A percentile compares a stretch with the other conserved stretches of the same genome.
Evolutionary conservation across 31 red algal species (phyloP).

Genomic region (Asparagopsis taxiformis): DNA sequence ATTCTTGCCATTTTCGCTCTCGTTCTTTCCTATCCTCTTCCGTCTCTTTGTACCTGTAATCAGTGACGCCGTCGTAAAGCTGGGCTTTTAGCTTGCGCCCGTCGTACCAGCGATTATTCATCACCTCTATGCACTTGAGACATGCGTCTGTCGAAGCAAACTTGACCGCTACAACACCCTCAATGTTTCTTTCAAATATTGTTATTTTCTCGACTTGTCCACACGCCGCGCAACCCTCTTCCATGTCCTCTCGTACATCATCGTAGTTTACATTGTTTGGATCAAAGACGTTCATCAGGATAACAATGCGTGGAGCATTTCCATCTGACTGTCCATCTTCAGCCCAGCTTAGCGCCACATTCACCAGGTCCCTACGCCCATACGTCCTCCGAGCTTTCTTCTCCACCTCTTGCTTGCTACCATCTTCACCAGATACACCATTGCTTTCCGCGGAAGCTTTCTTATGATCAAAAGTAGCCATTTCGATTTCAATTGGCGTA

Average conservation of each 20-base stretch:
- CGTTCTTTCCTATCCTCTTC: conserved; percentile 55
- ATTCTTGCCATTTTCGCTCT: conserved; percentile 48
- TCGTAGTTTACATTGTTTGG: conserved; percentile 42
- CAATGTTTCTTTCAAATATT: conserved; percentile 70
- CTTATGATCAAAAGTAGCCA: conserved; percentile 51
- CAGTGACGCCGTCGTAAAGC: conserved; percentile 69
- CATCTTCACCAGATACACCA: not conserved
- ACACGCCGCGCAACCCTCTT: conserved; percentile 44
- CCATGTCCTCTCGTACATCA: conserved; percentile 63
- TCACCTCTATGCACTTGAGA: conserved; percentile 69
- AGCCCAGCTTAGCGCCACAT: conserved; percentile 62
- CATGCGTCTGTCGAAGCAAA: conserved; percentile 40
- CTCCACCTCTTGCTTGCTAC: not conserved
- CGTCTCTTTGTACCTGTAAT: conserved; percentile 75
- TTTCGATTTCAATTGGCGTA: not conserved
- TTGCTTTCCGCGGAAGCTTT: not conserved
- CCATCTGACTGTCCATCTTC: conserved; percentile 51
- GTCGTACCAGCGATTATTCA: conserved; percentile 82
- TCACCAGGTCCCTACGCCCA: conserved; percentile 14
- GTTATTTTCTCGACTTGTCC: conserved; percentile 77
- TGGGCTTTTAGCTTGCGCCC: conserved; percentile 60
- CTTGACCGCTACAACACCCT: conserved; percentile 76
- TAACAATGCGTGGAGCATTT: conserved; percentile 49
- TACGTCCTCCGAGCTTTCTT: not conserved
- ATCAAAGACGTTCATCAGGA: conserved; percentile 82